A percentile compares a stretch with the other conserved stretches of the same genome.
Conservation (phyloP, 495 filamentous ascomycete genomes). For the Tuber melanosporum region DNA sequence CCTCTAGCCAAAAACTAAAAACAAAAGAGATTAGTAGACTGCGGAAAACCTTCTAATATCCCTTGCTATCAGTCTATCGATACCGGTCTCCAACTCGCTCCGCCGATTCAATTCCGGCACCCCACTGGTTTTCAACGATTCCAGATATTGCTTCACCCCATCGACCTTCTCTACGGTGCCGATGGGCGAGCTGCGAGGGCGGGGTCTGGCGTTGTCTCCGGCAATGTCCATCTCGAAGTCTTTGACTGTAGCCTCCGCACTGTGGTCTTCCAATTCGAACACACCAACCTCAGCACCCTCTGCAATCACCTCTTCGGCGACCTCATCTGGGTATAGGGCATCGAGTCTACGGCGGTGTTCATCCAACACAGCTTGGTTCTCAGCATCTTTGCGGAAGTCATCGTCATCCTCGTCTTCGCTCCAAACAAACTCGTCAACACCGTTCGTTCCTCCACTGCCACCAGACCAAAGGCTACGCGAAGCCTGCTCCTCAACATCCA, state of each 20-base stretch:
- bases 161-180: constrained; percentile 11
- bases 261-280: constrained; percentile 29
- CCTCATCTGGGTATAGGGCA: constrained; percentile 25
- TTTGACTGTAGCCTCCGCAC: constrained; percentile 18
- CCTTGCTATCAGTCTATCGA: constrained; percentile 32
- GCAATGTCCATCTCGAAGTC: constrained; percentile 27
- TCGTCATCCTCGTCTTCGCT: constrained; percentile 43
- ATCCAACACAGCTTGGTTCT: constrained; percentile 30
- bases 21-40: constrained; percentile 18
- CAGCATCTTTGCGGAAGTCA: constrained; percentile 20
- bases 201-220: constrained; percentile 12
- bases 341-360: constrained; percentile 28
- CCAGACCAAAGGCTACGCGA: constrained; percentile 36
- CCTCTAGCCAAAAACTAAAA: constrained; percentile 9
- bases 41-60: constrained; percentile 34
- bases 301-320: not conserved
- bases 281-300: constrained; percentile 28
- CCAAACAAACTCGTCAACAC: constrained; percentile 43
- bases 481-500: constrained; percentile 38
- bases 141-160: constrained; percentile 26
- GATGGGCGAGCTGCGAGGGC: constrained; percentile 26
- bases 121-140: constrained; percentile 23
- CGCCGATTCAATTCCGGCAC: constrained; percentile 34
- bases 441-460: constrained; percentile 41
- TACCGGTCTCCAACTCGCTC: constrained; percentile 31